Evolutionary conservation across 106 monocot genomes (phyloP), one percentile per base, ranked within the genome.

Genomic region (Dioscorea alata): DNA sequence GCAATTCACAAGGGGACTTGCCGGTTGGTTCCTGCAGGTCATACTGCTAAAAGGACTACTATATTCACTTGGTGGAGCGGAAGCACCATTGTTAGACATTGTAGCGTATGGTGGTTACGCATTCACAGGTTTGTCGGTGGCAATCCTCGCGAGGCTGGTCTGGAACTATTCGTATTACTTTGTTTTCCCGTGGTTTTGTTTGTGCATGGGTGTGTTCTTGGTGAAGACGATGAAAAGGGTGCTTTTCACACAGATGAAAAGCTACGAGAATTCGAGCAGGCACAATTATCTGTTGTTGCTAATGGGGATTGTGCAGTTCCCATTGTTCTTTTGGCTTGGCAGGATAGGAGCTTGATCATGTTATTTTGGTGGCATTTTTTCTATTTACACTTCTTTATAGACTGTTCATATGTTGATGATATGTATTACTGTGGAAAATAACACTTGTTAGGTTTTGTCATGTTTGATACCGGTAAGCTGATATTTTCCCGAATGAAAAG

Each of bases 291-390:
- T 75, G 10, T 21, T 80, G 65, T 75, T 80, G 20, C 70, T 80
- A 34, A 66, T 80, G 74, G 75, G 59, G 4, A 48, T 71, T 31
- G 64, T 56, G 21, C 80, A 80, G 49, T 71, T 80, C 63, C 80
- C 80, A 17, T 52, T 80, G 34, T 80, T 80, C 70, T 80, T 80
- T 65, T 80, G 69, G 69, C 74, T 80, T 17, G 75, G 80, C n/a
- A 75, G 66, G 21, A 7, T 80, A 65, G 78, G 67, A n/a, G 50
- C n/a, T 4, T 77, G 59, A 77, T 12, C n/a, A 22, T 59, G 22
- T 54, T 54, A 13, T 19, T 19, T 54, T 54, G 18, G 54, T 18
- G 1, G 6, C 18, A 16, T 5, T 15, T 19, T 18, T 18, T 54
- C 0, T 54, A 13, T 54, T 54, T 54, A 54, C 13, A 54, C 42